Conservation (phyloP, 768 basidiomycete genomes). For the Boletus reticulatus region DNA sequence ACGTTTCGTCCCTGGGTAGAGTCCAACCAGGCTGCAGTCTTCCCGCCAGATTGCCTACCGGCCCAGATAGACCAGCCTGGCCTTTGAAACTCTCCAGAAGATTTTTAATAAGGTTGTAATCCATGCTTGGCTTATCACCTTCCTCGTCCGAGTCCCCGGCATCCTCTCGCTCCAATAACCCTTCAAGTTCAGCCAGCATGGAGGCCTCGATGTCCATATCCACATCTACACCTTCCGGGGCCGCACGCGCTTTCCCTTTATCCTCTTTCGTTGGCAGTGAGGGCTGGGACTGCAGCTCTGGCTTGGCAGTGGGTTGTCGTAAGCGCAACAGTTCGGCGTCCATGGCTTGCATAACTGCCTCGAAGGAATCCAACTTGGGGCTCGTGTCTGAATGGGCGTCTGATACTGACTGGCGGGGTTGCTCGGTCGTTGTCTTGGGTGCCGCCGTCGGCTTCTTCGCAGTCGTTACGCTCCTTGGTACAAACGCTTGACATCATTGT, state of each 20-base stretch:
- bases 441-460: constrained; percentile 1
- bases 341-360: constrained; percentile 95
- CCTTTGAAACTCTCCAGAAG: constrained; percentile 95
- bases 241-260: constrained; percentile 36
- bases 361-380: constrained; percentile 85
- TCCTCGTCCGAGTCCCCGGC: constrained; percentile 53
- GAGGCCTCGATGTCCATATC: constrained; percentile 75
- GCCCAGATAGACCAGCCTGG: constrained; percentile 86
- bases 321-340: constrained; percentile 72
- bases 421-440: constrained; percentile 9
- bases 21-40: constrained; percentile 75
- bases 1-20: constrained; percentile 66
- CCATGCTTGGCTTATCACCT: constrained; percentile 47
- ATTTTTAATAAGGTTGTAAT: constrained; percentile 94
- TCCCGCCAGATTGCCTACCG: constrained; percentile 87
- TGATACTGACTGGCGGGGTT: constrained; percentile 23
- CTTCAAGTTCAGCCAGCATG: constrained; percentile 86
- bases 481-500: constrained; percentile 47
- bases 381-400: constrained; percentile 49
- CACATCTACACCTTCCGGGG: constrained; percentile 40
- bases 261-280: constrained; percentile 42
- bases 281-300: constrained; percentile 14
- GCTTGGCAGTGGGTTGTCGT: constrained; percentile 27
- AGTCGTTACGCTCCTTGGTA: constrained; percentile 38
- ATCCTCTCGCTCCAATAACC: constrained; percentile 51